A percentile compares a stretch with the other conserved stretches of the same genome.
phyloP scores from a whole-genome alignment of 2,329 filamentous ascomycete species.

The Diaporthe helianthi region DNA sequence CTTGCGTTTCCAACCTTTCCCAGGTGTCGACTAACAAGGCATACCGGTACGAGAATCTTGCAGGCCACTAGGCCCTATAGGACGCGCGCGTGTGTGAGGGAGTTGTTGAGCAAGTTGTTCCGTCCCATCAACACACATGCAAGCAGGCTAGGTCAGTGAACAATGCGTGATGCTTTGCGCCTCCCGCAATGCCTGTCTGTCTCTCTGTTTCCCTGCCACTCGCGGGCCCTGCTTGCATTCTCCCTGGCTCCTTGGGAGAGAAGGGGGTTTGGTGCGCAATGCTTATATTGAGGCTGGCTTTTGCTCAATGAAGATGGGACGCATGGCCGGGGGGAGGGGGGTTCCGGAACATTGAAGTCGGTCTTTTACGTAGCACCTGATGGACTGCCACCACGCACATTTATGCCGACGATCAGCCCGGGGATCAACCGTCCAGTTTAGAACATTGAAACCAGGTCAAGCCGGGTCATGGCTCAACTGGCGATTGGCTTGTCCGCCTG shows the following conservation, averaged over 20 bases:
- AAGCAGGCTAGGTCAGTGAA: constrained; percentile 1
- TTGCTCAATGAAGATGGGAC: constrained; percentile 19
- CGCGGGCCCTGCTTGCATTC: background rate
- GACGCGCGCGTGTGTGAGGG: constrained; percentile 1
- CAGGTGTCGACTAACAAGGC: constrained; percentile 11
- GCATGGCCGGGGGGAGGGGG: background rate
- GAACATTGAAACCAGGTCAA: background rate
- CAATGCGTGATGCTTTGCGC: constrained; percentile 12
- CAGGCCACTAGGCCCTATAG: background rate
- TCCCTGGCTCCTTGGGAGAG: too few relatives aligned
- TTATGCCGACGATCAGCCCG: constrained; percentile 24
- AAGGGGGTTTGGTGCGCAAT: background rate
- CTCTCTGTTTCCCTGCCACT: background rate
- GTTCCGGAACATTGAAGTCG: too few relatives aligned
- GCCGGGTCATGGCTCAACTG: background rate
- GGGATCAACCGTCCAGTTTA: constrained; percentile 6
- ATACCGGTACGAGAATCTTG: background rate
- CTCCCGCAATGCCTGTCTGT: background rate
- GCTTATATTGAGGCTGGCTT: constrained; percentile 15
- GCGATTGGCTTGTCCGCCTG: constrained; percentile 17
- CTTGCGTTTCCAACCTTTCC: background rate
- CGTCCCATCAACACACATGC: background rate
- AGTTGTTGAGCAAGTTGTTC: constrained; percentile 15
- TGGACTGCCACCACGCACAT: constrained; percentile 2
- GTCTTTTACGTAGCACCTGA: too few relatives aligned